These are phyloP conservation scores for Fraxinus albicans DNA, from an alignment of 305 asterid genomes.

Conservation along the genomic window DNA sequence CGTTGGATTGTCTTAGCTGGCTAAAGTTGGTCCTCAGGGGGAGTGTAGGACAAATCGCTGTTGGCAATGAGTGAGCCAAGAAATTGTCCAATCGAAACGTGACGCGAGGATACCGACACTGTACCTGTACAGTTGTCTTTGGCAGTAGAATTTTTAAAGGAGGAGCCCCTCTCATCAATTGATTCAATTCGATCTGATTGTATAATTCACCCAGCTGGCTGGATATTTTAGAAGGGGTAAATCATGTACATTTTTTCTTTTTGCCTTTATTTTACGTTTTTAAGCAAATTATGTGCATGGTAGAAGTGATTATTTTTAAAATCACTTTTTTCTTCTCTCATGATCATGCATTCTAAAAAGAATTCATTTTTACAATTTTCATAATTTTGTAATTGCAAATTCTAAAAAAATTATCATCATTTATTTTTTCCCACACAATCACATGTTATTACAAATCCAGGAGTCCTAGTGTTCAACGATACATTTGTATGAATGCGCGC, in stretches of 20 bases:
- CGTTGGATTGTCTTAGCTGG: constrained; percentile 49
- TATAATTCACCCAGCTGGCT: constrained; percentile 3
- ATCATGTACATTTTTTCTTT: neutral
- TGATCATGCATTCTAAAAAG: too few species aligned
- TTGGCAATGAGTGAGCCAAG: constrained; percentile 28
- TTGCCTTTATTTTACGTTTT: too few species aligned
- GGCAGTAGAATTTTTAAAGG: constrained; percentile 24
- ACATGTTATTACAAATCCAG: too few species aligned
- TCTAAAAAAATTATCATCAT: too few species aligned
- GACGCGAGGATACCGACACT: constrained; percentile 24
- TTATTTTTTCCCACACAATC: too few species aligned
- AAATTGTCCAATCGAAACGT: neutral
- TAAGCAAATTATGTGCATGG: too few species aligned
- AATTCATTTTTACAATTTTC: too few species aligned
- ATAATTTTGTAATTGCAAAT: too few species aligned
- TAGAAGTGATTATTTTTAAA: too few species aligned
- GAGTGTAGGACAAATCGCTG: constrained; percentile 35
- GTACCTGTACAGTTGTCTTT: constrained; percentile 30
- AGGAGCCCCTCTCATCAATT: constrained; percentile 2
- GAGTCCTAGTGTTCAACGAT: too few species aligned
- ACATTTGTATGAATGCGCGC: too few species aligned
- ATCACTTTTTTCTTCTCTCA: too few species aligned
- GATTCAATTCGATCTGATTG: constrained; percentile 32
- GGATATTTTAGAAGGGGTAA: neutral
- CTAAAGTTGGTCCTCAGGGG: constrained; percentile 11